Base-by-base conservation (phyloP, 1,284 basidiomycete genomes). In the Rhizoctonia solani region DNA sequence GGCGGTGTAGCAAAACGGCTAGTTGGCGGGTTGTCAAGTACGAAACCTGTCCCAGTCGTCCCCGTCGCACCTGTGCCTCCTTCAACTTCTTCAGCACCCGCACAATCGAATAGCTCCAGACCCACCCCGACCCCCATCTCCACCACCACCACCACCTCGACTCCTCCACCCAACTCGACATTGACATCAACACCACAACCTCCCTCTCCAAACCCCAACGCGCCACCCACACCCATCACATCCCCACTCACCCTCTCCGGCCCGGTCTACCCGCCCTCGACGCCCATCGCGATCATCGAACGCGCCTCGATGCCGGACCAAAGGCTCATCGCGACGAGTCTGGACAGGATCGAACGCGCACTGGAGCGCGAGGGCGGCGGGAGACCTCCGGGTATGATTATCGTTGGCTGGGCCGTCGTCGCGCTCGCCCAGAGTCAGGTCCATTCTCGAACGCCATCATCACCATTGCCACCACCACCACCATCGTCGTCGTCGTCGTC, bases 351-450 rank as follows among this genome's bases (percentile, higher is more conserved):
- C 42, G 84, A 84, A 4, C 78, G 78, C 13, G 93, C 91, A 0
- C 75, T 98, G 73, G 87, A 89, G 69, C 84, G 82, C 63, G 79
- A 81, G 4, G 92, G 93, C 3, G 92, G 95, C 72, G 94, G 98
- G 76, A 79, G 95, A 27, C 95, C 95, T 4, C 96, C 96, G 0
- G 95, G 94, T 1, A 95, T 99, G 90, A 90, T 98, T 74, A 83
- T 98, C 25, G 84, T 99, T 69, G 95, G 96, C 0, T 98, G 95
- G 95, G 83, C 89, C 4, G 81, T 80, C 13, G 72, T 85, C 25
- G 79, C 80, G 25, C 74, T 85, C 34, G 79, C 46, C 11, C 4
- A 11, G 32, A 34, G 11, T 34, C 21, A 49, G 46, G 8, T 6
- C 44, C 9, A 46, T 6, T 9, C 6, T 6, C 44, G 44, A 19